phyloP scores from a whole-genome alignment of 192 early-diverging fungal species.

The Coemansia guatemalensis region DNA sequence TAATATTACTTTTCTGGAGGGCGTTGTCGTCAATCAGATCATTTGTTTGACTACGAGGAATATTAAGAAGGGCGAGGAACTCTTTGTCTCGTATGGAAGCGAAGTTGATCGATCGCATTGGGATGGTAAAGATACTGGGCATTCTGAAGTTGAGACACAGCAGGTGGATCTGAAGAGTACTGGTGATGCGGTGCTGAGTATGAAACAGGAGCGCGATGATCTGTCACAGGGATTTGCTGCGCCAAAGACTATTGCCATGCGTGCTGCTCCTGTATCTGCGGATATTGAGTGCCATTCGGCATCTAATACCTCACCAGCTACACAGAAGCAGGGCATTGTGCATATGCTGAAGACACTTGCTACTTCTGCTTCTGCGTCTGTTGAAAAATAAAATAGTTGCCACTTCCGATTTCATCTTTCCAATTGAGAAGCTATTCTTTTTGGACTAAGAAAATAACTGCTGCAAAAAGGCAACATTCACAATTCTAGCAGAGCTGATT shows the following conservation, averaged over 20 bases:
- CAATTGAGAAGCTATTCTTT: background rate
- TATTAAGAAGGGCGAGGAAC: conserved; percentile 74
- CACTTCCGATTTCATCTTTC: background rate
- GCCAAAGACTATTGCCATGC: background rate
- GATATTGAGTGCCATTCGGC: background rate
- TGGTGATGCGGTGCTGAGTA: background rate
- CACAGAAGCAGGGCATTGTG: background rate
- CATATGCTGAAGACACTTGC: conserved; percentile 4
- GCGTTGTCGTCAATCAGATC: conserved; percentile 81
- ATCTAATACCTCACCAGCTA: background rate
- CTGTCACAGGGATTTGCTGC: background rate
- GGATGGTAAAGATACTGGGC: conserved; percentile 25
- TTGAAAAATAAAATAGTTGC: background rate
- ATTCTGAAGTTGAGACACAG: background rate
- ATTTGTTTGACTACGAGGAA: conserved; percentile 72
- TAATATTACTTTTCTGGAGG: conserved; percentile 75
- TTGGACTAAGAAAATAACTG: background rate
- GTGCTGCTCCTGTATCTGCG: background rate
- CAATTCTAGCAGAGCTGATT: conserved; percentile 1
- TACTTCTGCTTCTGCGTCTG: conserved; percentile 1
- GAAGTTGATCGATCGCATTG: conserved; percentile 80
- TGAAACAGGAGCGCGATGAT: background rate
- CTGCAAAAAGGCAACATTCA: background rate
- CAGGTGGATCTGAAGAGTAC: background rate
- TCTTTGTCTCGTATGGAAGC: conserved; percentile 84